Base-by-base conservation (phyloP, 1,139 yeast species). In the Yamadazyma atmosphaerica region DNA sequence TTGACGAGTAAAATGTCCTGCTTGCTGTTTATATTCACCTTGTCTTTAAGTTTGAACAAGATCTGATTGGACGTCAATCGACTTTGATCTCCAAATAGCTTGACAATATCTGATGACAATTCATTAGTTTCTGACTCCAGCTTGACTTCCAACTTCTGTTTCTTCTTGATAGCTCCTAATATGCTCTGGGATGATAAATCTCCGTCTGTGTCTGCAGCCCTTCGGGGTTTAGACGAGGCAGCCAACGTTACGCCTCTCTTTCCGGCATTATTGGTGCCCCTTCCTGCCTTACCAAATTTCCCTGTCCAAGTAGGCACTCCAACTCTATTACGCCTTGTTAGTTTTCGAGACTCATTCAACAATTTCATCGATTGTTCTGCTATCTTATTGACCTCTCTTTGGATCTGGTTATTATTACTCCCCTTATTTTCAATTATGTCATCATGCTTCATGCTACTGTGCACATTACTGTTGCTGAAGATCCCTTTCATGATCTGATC, bases 281-380 rank as follows among this genome's bases (percentile, higher is more conserved):
- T 41, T 2, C 96, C 96, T 0, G 96, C 96, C 16, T 68, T 60
- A 0, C 98, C 98, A 66, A 84, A 88, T 49, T 78, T 78, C 0
- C 98, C 98, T 0, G 98, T 92, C 95, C 97, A 92, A 0, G 98
- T 92, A 0, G 97, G 98, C 0, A 86, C 82, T 3, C 96, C 96
- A 21, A 89, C 70, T 24, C 76, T 77, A 17, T 80, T 79, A 43
- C 71, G 74, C 37, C 87, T 72, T 0, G 96, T 79, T 21, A 68
- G 64, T 40, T 68, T 75, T 35, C 96, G 64, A 0, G 96, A 87
- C 42, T 76, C 75, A 41, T 80, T 72, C 42, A 92, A 63, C 0
- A 90, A 89, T 15, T 73, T 72, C 0, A 90, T 81, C 0, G 98
- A 97, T 24, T 81, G 81, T 27, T 71, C 72, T 0, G 98, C 98